These are phyloP conservation scores for Fusarium poae DNA, from an alignment of 2,329 filamentous ascomycete genomes.

Conservation along the genomic window DNA sequence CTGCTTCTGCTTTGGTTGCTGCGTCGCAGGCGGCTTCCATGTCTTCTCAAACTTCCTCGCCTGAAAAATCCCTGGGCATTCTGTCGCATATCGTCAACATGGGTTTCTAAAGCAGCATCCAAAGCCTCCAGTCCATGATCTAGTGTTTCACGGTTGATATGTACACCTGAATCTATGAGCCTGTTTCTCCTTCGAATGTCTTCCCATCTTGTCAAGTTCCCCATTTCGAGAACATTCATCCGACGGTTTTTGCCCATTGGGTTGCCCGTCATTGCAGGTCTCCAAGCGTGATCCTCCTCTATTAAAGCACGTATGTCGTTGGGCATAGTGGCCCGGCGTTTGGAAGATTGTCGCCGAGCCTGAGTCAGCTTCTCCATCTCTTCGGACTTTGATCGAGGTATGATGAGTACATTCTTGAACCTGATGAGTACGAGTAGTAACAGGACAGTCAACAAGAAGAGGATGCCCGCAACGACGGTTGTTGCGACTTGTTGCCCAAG, in stretches of 20 bases:
- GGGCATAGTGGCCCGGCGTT: constrained; percentile 60
- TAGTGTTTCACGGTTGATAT: constrained; percentile 55
- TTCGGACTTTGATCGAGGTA: constrained; percentile 70
- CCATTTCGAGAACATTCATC: constrained; percentile 79
- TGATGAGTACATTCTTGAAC: constrained; percentile 75
- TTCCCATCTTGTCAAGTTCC: constrained; percentile 76
- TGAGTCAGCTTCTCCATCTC: constrained; percentile 67
- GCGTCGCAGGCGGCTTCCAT: constrained; percentile 41
- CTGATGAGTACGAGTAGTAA: constrained; percentile 73
- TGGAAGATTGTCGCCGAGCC: constrained; percentile 63
- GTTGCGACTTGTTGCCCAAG: constrained; percentile 77
- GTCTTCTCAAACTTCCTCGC: constrained; percentile 46
- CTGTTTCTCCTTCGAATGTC: constrained; percentile 75
- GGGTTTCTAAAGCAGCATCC: constrained; percentile 55
- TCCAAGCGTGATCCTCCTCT: constrained; percentile 72
- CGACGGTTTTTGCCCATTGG: constrained; percentile 76
- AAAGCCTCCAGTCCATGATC: constrained; percentile 55
- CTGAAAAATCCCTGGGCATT: constrained; percentile 52
- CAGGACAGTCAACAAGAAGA: constrained; percentile 73
- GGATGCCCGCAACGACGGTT: constrained; percentile 75
- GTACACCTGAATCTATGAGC: constrained; percentile 62
- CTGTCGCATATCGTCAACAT: constrained; percentile 53
- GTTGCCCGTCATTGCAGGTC: constrained; percentile 77
- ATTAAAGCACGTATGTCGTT: constrained; percentile 57
- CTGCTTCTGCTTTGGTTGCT: constrained; percentile 52